phyloP scores from a whole-genome alignment of 768 basidiomycete species.

The Floccularia luteovirens region DNA sequence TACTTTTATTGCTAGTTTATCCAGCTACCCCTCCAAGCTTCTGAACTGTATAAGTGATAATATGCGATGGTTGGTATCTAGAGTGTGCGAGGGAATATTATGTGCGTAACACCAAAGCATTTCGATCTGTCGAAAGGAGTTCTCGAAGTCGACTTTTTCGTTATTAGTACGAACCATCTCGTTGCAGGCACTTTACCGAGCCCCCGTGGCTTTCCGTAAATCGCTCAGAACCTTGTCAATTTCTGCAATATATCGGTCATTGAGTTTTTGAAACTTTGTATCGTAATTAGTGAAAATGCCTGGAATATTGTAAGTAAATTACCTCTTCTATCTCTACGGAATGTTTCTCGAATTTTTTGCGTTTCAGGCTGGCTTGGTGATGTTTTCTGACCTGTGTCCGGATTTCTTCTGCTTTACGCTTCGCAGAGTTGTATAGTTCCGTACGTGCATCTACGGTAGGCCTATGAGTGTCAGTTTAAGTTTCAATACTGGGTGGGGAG shows the following conservation, averaged over 20 bases:
- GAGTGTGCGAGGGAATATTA: no score
- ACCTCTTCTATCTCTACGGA: constrained; percentile 70
- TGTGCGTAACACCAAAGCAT: no score
- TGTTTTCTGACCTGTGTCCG: constrained; percentile 69
- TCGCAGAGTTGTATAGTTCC: constrained; percentile 44
- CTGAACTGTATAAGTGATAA: no score
- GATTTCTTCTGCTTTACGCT: constrained; percentile 65
- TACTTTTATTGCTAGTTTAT: no score
- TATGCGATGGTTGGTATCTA: no score
- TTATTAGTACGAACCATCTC: no score
- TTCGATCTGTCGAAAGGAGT: no score
- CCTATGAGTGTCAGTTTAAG: constrained; percentile 24
- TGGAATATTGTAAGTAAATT: constrained; percentile 9
- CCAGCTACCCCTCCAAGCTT: no score
- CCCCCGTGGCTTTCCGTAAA: constrained; percentile 50
- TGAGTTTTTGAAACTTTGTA: constrained; percentile 66
- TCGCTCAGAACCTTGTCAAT: constrained; percentile 59
- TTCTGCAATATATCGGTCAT: constrained; percentile 53
- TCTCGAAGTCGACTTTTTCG: no score
- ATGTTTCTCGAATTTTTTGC: constrained; percentile 61
- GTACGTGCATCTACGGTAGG: constrained; percentile 71
- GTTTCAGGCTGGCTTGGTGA: constrained; percentile 61
- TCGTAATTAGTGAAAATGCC: neutral
- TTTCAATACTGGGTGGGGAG: constrained; percentile 7
- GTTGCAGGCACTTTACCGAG: constrained; percentile 14